A percentile compares a stretch with the other conserved stretches of the same genome.
Evolutionary conservation across 305 asterid genomes (phyloP).

Genomic region (Plantago coronopus): DNA sequence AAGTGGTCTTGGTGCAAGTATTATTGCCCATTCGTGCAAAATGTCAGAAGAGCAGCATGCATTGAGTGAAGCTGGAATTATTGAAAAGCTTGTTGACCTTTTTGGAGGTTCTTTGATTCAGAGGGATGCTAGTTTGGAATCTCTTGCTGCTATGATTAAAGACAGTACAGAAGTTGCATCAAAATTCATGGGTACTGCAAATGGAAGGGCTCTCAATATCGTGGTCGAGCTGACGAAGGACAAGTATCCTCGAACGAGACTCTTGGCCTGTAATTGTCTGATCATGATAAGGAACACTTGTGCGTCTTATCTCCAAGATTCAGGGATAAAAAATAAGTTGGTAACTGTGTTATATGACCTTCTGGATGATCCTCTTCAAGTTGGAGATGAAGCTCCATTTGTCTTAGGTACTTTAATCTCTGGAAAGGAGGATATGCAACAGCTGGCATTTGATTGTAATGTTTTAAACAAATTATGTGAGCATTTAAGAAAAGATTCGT

Average conservation of each 20-base stretch:
- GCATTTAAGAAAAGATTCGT: conserved; percentile 48
- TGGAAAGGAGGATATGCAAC: conserved; percentile 81
- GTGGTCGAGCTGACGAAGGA: conserved; percentile 70
- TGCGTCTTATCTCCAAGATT: conserved; percentile 53
- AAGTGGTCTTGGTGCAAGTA: conserved; percentile 86
- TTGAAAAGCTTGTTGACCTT: conserved; percentile 64
- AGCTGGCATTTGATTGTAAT: conserved; percentile 61
- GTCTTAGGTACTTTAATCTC: conserved; percentile 64
- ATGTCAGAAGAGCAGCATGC: conserved; percentile 63
- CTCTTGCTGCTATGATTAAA: conserved; percentile 68
- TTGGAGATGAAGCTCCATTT: conserved; percentile 90
- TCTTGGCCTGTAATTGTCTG: conserved; percentile 81
- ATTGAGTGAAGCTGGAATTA: conserved; percentile 69
- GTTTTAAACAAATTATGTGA: conserved; percentile 60
- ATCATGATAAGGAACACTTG: conserved; percentile 59
- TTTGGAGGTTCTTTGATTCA: conserved; percentile 74
- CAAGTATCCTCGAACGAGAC: conserved; percentile 73
- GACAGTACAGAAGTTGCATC: conserved; percentile 68
- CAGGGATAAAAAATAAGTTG: conserved; percentile 51
- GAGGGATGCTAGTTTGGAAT: conserved; percentile 87
- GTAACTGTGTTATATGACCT: conserved; percentile 68
- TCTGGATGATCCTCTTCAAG: conserved; percentile 85
- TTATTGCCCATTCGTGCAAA: conserved; percentile 80
- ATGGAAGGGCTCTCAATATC: conserved; percentile 57
- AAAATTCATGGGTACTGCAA: conserved; percentile 61